A percentile compares a stretch with the other conserved stretches of the same genome.
Conservation (phyloP, 2,329 filamentous ascomycete species). For the Aplosporella prunicola region DNA sequence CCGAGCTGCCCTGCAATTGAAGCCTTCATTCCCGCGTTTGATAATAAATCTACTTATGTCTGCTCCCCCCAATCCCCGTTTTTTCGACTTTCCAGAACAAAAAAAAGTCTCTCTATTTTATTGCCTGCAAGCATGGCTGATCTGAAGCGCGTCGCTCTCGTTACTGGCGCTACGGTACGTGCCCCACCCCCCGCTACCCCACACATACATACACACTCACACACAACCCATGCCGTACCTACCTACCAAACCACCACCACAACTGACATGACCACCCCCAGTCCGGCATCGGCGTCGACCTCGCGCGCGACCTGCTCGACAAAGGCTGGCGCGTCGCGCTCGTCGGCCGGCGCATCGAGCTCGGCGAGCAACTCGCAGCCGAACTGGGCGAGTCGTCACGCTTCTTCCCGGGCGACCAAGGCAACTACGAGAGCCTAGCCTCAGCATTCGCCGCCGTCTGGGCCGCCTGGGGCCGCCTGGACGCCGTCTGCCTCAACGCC, state of each 20-base stretch:
- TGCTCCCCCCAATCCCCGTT: too few species aligned
- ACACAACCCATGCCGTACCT: background rate
- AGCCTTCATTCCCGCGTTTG: too few species aligned
- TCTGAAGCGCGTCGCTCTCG: slow-evolving; percentile 34
- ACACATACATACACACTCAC: too few species aligned
- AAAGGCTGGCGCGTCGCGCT: slow-evolving; percentile 31
- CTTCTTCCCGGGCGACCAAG: slow-evolving; percentile 40
- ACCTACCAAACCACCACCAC: background rate
- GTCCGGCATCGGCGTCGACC: slow-evolving; percentile 40
- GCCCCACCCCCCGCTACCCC: background rate
- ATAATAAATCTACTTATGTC: too few species aligned
- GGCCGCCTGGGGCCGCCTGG: slow-evolving; percentile 37
- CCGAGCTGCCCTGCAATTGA: too few species aligned
- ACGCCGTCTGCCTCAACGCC: slow-evolving; percentile 42
- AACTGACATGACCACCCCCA: slow-evolving; percentile 17
- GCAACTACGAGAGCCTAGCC: slow-evolving; percentile 38
- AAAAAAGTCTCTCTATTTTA: too few species aligned
- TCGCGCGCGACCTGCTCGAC: slow-evolving; percentile 29
- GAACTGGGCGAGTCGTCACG: slow-evolving; percentile 14
- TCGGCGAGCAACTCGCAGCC: slow-evolving; percentile 22
- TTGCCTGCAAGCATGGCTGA: too few species aligned
- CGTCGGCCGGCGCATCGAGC: slow-evolving; percentile 31
- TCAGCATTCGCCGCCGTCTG: slow-evolving; percentile 35
- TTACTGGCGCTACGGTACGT: slow-evolving; percentile 35
- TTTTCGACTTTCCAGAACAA: too few species aligned